Percentiles rank a stretch among this genome's conserved stretches.
phyloP scores from a whole-genome alignment of 1,284 basidiomycete species.

The Cutaneotrichosporon mucoides region DNA sequence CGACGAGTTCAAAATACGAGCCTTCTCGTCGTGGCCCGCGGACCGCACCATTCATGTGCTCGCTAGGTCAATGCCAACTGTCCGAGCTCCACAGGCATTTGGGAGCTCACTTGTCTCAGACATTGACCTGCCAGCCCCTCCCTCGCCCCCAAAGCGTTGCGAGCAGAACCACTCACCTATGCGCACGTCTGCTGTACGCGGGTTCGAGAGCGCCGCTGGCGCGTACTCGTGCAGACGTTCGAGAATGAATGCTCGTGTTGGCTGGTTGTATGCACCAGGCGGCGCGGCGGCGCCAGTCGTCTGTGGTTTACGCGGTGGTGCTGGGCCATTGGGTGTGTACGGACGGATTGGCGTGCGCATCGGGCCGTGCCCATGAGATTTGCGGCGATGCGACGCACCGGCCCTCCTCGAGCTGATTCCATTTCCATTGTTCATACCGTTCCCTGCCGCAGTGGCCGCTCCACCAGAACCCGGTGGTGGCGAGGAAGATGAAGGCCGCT shows the following conservation, averaged over 20 bases:
- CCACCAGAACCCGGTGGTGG: neutral
- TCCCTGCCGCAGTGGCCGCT: neutral
- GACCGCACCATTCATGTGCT: neutral
- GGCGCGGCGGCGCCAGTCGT: neutral
- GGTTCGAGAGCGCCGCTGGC: conserved; percentile 36
- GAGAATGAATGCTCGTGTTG: conserved; percentile 33
- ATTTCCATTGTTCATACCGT: neutral
- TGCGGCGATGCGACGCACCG: neutral
- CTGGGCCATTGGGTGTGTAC: neutral
- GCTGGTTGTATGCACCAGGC: neutral
- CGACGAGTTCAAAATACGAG: too few species aligned
- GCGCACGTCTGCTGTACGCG: conserved; percentile 37
- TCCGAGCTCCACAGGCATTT: too few species aligned
- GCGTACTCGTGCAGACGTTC: conserved; percentile 38
- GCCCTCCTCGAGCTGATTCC: neutral
- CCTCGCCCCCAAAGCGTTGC: too few species aligned
- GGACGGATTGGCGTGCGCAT: neutral
- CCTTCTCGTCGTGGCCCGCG: neutral
- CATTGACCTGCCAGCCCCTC: too few species aligned
- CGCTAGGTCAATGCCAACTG: neutral
- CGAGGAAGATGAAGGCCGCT: neutral
- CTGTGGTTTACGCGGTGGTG: neutral
- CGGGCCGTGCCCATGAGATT: neutral
- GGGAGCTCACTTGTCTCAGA: neutral
- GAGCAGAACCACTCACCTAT: too few species aligned